A percentile compares a stretch with the other conserved stretches of the same genome.
Evolutionary conservation across 2,329 filamentous ascomycete species (phyloP).

Genomic region (Colletotrichum sp.): DNA sequence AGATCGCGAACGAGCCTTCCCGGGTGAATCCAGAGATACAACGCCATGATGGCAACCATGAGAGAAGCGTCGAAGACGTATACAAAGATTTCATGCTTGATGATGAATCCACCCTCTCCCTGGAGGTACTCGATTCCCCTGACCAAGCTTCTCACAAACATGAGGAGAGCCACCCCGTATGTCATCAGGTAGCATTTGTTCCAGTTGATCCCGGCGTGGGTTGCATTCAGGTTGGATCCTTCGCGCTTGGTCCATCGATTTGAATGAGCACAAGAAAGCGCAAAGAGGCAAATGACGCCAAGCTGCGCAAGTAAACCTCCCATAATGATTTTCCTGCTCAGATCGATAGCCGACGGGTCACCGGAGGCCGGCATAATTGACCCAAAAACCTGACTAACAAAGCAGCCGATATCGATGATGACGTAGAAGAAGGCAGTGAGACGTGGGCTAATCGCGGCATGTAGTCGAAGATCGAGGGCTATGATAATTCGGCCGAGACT

Average conservation of each 20-base stretch:
- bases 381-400: constrained; percentile 44
- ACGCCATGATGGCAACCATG: constrained; percentile 43
- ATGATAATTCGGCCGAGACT: constrained; percentile 37
- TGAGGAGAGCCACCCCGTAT: constrained; percentile 16
- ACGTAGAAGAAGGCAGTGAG: constrained; percentile 53
- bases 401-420: constrained; percentile 46
- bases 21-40: constrained; percentile 22
- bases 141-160: constrained; percentile 23
- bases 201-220: constrained; percentile 14
- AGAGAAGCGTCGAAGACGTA: constrained; percentile 46
- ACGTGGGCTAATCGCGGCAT: constrained; percentile 38
- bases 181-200: constrained; percentile 19
- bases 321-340: constrained; percentile 24
- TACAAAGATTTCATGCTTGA: constrained; percentile 42
- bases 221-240: not conserved
- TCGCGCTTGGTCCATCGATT: not conserved
- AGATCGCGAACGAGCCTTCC: constrained; percentile 13
- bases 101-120: constrained; percentile 34
- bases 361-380: constrained; percentile 27
- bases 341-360: constrained; percentile 7
- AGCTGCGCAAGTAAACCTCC: constrained; percentile 53
- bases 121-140: constrained; percentile 23
- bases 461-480: constrained; percentile 35
- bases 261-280: not conserved
- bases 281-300: constrained; percentile 52